These are phyloP conservation scores for Imleria badia DNA, from an alignment of 768 basidiomycete species.

Conservation along the genomic window DNA sequence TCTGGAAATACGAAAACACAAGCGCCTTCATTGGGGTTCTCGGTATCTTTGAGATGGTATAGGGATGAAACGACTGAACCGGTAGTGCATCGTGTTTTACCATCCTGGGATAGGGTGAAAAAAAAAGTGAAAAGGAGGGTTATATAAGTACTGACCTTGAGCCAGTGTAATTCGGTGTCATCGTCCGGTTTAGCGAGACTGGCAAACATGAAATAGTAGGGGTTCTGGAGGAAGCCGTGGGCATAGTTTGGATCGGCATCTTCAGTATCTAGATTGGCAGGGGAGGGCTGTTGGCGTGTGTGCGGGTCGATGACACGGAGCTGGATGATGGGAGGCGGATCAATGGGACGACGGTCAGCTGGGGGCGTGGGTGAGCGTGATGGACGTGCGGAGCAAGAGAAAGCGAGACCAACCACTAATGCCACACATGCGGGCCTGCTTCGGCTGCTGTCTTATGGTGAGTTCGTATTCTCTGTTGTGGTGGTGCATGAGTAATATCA, in stretches of 20 bases:
- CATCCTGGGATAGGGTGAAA: conserved; percentile 52
- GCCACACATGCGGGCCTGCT: conserved; percentile 89
- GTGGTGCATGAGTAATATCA: conserved; percentile 16
- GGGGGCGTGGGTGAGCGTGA: conserved; percentile 11
- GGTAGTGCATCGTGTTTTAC: conserved; percentile 87
- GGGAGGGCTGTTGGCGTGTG: conserved; percentile 31
- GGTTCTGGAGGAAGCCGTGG: conserved; percentile 84
- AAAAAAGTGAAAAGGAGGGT: neutral
- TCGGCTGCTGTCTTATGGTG: conserved; percentile 85
- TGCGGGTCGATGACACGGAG: conserved; percentile 79
- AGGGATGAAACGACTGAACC: conserved; percentile 88
- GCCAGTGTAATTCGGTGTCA: conserved; percentile 86
- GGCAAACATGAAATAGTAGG: conserved; percentile 96
- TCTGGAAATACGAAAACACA: conserved; percentile 98
- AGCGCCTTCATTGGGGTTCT: conserved; percentile 64
- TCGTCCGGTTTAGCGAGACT: conserved; percentile 86
- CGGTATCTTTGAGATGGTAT: conserved; percentile 84
- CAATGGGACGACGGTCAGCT: conserved; percentile 95
- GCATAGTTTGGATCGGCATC: conserved; percentile 43
- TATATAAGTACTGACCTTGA: conserved; percentile 49
- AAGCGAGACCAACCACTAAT: conserved; percentile 70
- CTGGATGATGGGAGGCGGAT: conserved; percentile 96
- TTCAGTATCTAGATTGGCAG: conserved; percentile 31
- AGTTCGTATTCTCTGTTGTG: conserved; percentile 78
- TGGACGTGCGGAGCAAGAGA: conserved; percentile 5